These are phyloP conservation scores for Articulospora tetracladia DNA, from an alignment of 495 filamentous ascomycete genomes.

Conservation along the genomic window DNA sequence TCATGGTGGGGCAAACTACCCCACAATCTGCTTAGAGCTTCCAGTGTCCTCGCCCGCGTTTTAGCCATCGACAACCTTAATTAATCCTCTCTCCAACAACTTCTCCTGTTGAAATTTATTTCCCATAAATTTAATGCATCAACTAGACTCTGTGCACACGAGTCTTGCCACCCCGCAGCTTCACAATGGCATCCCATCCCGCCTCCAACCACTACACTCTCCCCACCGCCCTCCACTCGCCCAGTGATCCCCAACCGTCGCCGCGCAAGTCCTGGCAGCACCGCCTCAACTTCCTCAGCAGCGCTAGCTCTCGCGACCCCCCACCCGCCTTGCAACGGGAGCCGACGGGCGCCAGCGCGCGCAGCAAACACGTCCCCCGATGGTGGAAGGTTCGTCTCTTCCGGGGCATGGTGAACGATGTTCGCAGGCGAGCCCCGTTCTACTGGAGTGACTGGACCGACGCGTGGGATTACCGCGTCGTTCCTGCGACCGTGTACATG, in stretches of 20 bases:
- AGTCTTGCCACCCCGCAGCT: background rate
- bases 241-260: constrained; percentile 4
- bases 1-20: constrained; percentile 2
- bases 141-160: too few relatives aligned
- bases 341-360: constrained; percentile 13
- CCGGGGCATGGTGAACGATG: constrained; percentile 67
- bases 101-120: background rate
- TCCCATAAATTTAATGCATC: background rate
- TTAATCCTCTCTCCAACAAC: background rate
- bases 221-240: constrained; percentile 10
- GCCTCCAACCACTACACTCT: constrained; percentile 17
- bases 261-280: constrained; percentile 15
- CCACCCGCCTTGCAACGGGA: background rate
- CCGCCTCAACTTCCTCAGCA: constrained; percentile 6
- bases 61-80: background rate
- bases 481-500: constrained; percentile 83
- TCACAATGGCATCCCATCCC: constrained; percentile 10
- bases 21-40: constrained; percentile 4
- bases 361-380: constrained; percentile 14
- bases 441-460: constrained; percentile 78
- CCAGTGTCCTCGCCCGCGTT: background rate
- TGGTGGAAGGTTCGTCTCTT: constrained; percentile 28
- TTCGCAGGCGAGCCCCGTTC: constrained; percentile 67
- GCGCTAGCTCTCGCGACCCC: background rate
- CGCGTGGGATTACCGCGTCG: constrained; percentile 80